A percentile compares a stretch with the other conserved stretches of the same genome.
These are phyloP conservation scores for Fagus crenata DNA, from an alignment of 306 rosid genomes.

Conservation along the genomic window DNA sequence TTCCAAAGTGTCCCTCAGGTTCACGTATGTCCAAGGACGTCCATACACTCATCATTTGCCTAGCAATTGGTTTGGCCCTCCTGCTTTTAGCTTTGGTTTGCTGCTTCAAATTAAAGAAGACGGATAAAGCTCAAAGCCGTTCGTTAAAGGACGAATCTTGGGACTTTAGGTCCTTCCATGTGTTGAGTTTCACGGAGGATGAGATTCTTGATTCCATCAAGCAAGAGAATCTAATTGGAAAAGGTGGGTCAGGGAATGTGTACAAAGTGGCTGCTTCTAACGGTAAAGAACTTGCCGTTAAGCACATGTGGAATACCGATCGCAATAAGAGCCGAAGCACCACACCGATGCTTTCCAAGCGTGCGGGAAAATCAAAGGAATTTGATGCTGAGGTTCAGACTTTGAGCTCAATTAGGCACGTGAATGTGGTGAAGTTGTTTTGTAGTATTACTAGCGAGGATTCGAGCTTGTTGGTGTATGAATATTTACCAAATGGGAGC, in stretches of 20 bases:
- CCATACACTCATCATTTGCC: slow-evolving; percentile 53
- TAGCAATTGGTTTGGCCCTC: slow-evolving; percentile 36
- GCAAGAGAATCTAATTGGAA: slow-evolving; percentile 82
- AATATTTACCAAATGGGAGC: slow-evolving; percentile 80
- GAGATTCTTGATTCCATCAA: slow-evolving; percentile 84
- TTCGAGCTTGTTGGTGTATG: slow-evolving; percentile 85
- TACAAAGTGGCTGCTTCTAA: slow-evolving; percentile 62
- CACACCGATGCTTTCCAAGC: slow-evolving; percentile 55
- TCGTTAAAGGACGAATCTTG: slow-evolving; percentile 79
- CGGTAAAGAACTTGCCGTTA: slow-evolving; percentile 81
- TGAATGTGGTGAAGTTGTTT: slow-evolving; percentile 87
- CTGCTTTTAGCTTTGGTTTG: slow-evolving; percentile 33
- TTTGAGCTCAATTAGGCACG: slow-evolving; percentile 83
- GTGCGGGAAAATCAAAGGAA: slow-evolving; percentile 47
- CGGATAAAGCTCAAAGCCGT: slow-evolving; percentile 41
- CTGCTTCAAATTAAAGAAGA: slow-evolving; percentile 40
- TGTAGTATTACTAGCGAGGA: slow-evolving; percentile 92
- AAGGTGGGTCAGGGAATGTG: slow-evolving; percentile 91
- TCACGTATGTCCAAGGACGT: slow-evolving; percentile 46
- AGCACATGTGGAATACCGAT: slow-evolving; percentile 80
- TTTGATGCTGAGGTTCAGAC: slow-evolving; percentile 81
- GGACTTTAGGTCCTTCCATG: slow-evolving; percentile 88
- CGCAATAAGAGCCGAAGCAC: slow-evolving; percentile 40
- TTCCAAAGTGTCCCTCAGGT: slow-evolving; percentile 47
- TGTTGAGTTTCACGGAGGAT: slow-evolving; percentile 66